Base-by-base conservation (phyloP, 2,329 filamentous ascomycete genomes). In the Capronia americana region DNA sequence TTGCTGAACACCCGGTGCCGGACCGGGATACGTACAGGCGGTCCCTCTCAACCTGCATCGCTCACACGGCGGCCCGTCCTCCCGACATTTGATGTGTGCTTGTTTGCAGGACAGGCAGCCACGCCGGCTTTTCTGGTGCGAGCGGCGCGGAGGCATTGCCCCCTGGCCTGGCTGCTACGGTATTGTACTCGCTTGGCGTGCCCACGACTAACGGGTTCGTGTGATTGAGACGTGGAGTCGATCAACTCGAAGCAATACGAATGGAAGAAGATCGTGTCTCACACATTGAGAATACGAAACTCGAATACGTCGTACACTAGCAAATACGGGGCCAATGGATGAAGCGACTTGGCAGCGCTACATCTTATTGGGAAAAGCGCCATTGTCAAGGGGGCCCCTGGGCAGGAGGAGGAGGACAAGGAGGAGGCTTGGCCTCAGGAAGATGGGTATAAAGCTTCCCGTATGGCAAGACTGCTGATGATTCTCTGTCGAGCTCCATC, bases 91-190 rank as follows among this genome's bases (percentile, higher is more conserved):
- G n/a, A 69, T 48, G 34, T 65, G 65, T 3, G 46, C 41, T 20
- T 46, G 28, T 46, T 69, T 69, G 26, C 66, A 69, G 7, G 55
- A 56, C 24, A 61, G 20, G 24, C 66, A 69, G 28, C 66, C 66
- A 17, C 44, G 34, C n/a, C 66, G 58, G 24, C 65, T 65, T 34
- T 69, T 67, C 17, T 59, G 55, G 23, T 67, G 61, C 6, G 65
- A 64, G 20, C 64, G 67, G 12, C 60, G 64, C 38, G 63, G 57
- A n/a, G 63, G 57, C 63, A 65, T 55, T 34, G 24, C 28, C 24
- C 0, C 24, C 17, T 20, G 8, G 53, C 23, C 28, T 34, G 32
- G 32, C 32, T 34, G 32, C 32, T 2, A n/a, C n/a, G n/a, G n/a
- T 12, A 11, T 3, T 44, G 20, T 44, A n/a, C 17, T n/a, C 17